These are phyloP conservation scores for Mycena floridula DNA, from an alignment of 768 basidiomycete species.

Conservation along the genomic window DNA sequence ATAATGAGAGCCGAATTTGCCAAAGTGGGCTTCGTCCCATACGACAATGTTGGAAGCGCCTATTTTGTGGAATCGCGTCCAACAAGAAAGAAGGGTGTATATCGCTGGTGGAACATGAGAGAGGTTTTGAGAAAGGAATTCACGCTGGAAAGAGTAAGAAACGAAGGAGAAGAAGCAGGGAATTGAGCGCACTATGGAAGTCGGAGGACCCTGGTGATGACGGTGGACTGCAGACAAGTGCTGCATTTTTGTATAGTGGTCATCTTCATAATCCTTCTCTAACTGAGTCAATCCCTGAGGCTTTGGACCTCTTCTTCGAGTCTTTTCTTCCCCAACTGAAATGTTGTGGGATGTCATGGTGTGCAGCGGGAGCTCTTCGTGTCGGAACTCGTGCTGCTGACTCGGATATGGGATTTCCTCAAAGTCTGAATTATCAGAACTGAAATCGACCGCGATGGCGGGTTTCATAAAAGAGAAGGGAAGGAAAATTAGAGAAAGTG, in stretches of 20 bases:
- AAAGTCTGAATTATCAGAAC: slow-evolving; percentile 56
- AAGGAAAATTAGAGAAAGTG: no score
- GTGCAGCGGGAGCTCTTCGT: slow-evolving; percentile 44
- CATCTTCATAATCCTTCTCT: slow-evolving; percentile 46
- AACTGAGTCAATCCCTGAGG: slow-evolving; percentile 9
- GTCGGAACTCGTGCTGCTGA: slow-evolving; percentile 31
- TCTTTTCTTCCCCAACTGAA: slow-evolving; percentile 62
- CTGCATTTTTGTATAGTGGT: slow-evolving; percentile 43
- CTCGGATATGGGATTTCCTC: slow-evolving; percentile 63
- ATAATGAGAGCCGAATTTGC: slow-evolving; percentile 97
- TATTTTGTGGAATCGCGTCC: slow-evolving; percentile 92
- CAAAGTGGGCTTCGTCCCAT: slow-evolving; percentile 99
- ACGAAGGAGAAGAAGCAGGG: not conserved
- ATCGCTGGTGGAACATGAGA: slow-evolving; percentile 74
- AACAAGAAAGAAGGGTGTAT: slow-evolving; percentile 92
- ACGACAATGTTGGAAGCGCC: slow-evolving; percentile 82
- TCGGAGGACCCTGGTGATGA: slow-evolving; percentile 44
- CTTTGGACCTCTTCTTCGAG: slow-evolving; percentile 40
- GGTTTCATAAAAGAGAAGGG: no score
- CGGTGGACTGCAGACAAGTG: slow-evolving; percentile 5
- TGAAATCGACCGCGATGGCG: slow-evolving; percentile 69
- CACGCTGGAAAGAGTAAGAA: slow-evolving; percentile 43
- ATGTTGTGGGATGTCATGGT: slow-evolving; percentile 36
- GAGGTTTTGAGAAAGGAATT: slow-evolving; percentile 74
- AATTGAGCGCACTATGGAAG: slow-evolving; percentile 26